phyloP scores from a whole-genome alignment of 345 rosid genomes.

The Hypericum androsaemum region DNA sequence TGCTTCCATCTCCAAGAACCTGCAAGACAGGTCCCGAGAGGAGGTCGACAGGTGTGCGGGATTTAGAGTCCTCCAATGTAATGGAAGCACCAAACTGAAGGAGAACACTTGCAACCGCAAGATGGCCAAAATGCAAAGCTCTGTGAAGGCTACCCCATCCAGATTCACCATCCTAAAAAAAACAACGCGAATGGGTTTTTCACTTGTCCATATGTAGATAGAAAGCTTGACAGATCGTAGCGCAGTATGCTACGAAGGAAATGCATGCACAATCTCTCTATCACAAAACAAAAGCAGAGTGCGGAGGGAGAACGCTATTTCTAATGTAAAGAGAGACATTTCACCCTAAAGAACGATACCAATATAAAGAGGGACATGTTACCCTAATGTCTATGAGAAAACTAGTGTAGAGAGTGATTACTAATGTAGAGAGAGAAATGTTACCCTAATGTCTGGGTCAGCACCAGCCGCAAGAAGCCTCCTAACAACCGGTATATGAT shows the following conservation, averaged over 20 bases:
- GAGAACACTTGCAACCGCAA: conserved; percentile 82
- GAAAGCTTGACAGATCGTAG: too few relatives aligned
- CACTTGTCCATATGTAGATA: too few relatives aligned
- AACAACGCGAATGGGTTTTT: not conserved
- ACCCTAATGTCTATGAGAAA: conserved; percentile 65
- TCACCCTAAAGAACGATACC: too few relatives aligned
- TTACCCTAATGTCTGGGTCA: conserved; percentile 95
- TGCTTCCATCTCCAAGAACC: conserved; percentile 37
- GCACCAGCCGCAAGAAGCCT: conserved; percentile 92
- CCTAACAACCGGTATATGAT: conserved; percentile 74
- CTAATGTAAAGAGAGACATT: too few relatives aligned
- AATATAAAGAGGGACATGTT: conserved; percentile 6
- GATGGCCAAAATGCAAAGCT: conserved; percentile 97
- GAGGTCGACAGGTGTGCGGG: conserved; percentile 70
- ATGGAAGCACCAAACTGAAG: conserved; percentile 72
- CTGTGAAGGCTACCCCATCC: conserved; percentile 98
- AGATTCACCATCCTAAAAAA: conserved; percentile 93
- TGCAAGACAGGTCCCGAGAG: conserved; percentile 86
- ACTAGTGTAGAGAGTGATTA: too few relatives aligned
- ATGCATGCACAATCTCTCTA: too few relatives aligned
- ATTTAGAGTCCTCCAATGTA: conserved; percentile 60
- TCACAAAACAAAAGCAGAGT: too few relatives aligned
- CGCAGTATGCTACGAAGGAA: too few relatives aligned
- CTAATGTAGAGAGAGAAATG: conserved; percentile 3
- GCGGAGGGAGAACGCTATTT: too few relatives aligned